Evolutionary conservation across 1,284 basidiomycete species (phyloP), one percentile per base, ranked within the genome.

Genomic region (Pseudomicrostroma phylloplanum): DNA sequence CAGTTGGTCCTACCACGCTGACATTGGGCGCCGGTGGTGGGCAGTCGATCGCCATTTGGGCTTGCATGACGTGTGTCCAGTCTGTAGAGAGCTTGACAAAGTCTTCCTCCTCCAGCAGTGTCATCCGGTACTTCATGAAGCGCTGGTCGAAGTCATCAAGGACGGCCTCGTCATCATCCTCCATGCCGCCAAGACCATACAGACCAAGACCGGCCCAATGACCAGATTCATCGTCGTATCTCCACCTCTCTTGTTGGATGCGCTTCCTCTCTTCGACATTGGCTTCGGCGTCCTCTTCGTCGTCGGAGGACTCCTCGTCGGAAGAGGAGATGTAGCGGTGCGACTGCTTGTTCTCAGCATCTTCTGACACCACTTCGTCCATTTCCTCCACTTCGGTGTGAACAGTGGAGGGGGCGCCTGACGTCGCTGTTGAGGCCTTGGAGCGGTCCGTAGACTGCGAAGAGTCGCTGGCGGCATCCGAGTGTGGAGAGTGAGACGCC

Each of bases 121-220:
- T 71, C 72, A 78, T 78, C 42, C 76, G 71, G 68, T 73, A 78
- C n/a, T 70, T 69, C 60, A 78, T 70, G 61, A 77, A 78, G 55
- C 72, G 69, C 57, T 75, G 76, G 61, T 78, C 76, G 60, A 71
- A 78, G 62, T 78, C 76, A 56, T 78, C 76, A 51, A 78, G 43
- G 17, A 78, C 74, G 8, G 75, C 76, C 60, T 78, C 76, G 43
- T 77, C 75, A 36, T 78, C 76, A 25, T 77, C 75, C 53, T 78
- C 76, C 76, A 78, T 78, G 48, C 76, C 76, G 40, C 76, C 76
- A 1, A 78, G 67, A 12, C 75, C 72, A 7, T 69, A 66, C 3
- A 78, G 73, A 41, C 76, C 76, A 1, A 77, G 64, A 8, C 76
- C 76, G 6, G 76, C 76, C 60, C 72, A 78, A 17, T 72, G 67